Percentiles rank a stretch among this genome's conserved stretches.
phyloP scores from a whole-genome alignment of 2,329 filamentous ascomycete genomes.

The Fusarium chuoi region DNA sequence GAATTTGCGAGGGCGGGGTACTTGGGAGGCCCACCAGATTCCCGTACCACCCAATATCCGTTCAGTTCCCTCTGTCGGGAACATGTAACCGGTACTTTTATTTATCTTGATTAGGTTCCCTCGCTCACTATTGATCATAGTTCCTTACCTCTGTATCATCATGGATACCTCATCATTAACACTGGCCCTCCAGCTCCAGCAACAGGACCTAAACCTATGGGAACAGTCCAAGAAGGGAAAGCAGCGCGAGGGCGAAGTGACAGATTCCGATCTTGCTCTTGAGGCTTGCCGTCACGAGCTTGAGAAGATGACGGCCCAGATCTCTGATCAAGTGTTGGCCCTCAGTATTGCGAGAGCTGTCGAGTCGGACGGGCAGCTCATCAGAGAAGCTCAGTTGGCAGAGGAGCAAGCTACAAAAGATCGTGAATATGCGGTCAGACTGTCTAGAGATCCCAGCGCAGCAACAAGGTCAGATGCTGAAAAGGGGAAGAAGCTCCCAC shows the following conservation, averaged over 20 bases:
- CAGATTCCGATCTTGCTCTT: constrained; percentile 8
- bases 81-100: background rate
- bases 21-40: background rate
- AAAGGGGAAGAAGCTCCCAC: background rate
- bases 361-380: background rate
- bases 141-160: fast-evolving
- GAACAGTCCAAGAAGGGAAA: constrained; percentile 15
- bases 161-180: constrained; percentile 1
- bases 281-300: constrained; percentile 3
- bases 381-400: background rate
- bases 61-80: background rate
- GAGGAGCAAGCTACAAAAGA: constrained; percentile 10
- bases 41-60: background rate
- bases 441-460: background rate
- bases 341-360: constrained; percentile 24
- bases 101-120: background rate
- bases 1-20: background rate
- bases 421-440: background rate
- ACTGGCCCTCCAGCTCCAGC: constrained; percentile 21
- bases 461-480: background rate
- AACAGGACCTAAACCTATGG: background rate
- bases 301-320: background rate
- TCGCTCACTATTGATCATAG: background rate
- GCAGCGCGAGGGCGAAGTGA: background rate
- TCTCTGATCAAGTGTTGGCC: background rate